These are phyloP conservation scores for Dictyostelium discoideum DNA, from an alignment of 78 protist species.

Conservation along the genomic window DNA sequence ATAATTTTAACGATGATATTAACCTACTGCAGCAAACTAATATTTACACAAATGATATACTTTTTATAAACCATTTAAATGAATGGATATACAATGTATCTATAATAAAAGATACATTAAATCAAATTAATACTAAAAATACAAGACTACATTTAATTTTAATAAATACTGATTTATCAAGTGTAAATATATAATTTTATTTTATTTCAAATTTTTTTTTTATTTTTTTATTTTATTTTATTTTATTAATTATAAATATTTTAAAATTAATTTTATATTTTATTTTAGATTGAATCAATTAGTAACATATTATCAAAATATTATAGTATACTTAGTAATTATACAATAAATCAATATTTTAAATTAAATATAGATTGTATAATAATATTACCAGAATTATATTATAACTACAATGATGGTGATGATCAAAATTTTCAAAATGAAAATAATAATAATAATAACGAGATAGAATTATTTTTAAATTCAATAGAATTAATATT, in stretches of 20 bases:
- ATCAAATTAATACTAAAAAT: not conserved
- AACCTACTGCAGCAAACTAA: not conserved
- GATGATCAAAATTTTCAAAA: not conserved
- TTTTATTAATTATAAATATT: too few species aligned
- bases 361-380: not conserved
- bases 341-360: not conserved
- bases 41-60: not conserved
- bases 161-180: not conserved
- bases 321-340: not conserved
- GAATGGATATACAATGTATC: not conserved
- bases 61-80: not conserved
- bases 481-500: not conserved
- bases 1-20: not conserved
- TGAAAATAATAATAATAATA: not conserved
- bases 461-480: not conserved
- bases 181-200: not conserved
- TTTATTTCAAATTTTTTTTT: too few species aligned
- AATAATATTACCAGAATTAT: constrained; percentile 5
- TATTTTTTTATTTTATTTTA: too few species aligned
- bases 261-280: too few species aligned
- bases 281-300: not conserved
- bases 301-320: not conserved
- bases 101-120: not conserved
- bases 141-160: not conserved
- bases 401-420: not conserved